Percentiles rank a stretch among this genome's conserved stretches.
These are phyloP conservation scores for Lachnellula cervina DNA, from an alignment of 2,329 filamentous ascomycete genomes.

Conservation along the genomic window DNA sequence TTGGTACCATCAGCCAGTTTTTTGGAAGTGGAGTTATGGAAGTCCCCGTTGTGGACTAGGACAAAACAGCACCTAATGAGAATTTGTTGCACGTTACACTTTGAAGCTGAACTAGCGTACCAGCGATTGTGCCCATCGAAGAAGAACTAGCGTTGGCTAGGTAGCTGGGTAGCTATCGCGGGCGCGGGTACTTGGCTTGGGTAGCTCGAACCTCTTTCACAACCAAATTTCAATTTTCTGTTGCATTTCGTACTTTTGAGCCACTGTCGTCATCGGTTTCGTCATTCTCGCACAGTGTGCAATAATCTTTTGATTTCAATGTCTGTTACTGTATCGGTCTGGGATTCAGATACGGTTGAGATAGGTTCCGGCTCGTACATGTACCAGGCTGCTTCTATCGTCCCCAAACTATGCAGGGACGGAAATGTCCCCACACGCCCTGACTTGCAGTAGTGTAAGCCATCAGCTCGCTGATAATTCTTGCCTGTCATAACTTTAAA, in stretches of 20 bases:
- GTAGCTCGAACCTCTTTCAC: neutral
- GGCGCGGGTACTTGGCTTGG: too few relatives aligned
- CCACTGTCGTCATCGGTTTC: constrained; percentile 8
- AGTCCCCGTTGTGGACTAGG: constrained; percentile 25
- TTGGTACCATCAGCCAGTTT: constrained; percentile 90
- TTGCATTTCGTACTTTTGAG: constrained; percentile 10
- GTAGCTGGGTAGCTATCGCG: too few relatives aligned
- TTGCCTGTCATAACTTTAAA: neutral
- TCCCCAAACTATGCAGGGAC: too few relatives aligned
- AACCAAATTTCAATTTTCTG: constrained; percentile 1
- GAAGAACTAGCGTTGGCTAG: neutral
- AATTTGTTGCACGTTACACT: neutral
- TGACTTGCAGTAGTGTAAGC: neutral
- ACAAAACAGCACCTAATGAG: neutral
- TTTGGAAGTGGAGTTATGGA: constrained; percentile 92
- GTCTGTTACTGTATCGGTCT: neutral
- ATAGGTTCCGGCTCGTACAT: too few relatives aligned
- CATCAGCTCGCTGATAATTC: neutral
- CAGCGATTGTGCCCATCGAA: neutral
- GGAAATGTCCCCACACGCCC: neutral
- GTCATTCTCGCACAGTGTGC: neutral
- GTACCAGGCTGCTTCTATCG: too few relatives aligned
- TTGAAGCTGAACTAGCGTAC: neutral
- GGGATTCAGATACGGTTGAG: neutral
- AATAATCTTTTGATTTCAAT: neutral